Evolutionary conservation across 305 asterid genomes (phyloP).

Genomic region (Withania somnifera): DNA sequence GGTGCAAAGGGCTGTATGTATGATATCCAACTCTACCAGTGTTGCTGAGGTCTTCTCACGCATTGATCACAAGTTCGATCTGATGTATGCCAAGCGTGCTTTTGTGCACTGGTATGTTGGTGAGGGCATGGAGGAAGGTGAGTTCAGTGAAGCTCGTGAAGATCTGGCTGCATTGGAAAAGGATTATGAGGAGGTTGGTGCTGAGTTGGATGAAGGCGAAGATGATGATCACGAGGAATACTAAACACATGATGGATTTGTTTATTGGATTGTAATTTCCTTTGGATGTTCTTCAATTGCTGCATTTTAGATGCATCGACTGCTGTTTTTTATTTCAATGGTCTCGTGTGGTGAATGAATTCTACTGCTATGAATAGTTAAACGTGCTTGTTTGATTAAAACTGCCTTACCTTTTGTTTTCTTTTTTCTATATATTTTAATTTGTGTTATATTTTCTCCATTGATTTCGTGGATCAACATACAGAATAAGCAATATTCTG

Average conservation of each 20-base stretch:
- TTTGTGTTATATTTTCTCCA: neutral
- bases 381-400: neutral
- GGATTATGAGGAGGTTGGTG: constrained; percentile 22
- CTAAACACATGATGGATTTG: neutral
- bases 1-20: constrained; percentile 23
- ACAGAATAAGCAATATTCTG: neutral
- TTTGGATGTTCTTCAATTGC: neutral
- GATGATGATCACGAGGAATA: neutral
- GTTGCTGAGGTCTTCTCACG: constrained; percentile 18
- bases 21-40: constrained; percentile 18
- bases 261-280: neutral
- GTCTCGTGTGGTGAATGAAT: neutral
- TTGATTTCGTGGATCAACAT: neutral
- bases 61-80: constrained; percentile 15
- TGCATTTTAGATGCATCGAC: neutral
- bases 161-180: constrained; percentile 19
- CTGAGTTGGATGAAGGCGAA: constrained; percentile 8
- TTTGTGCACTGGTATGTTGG: constrained; percentile 23
- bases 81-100: constrained; percentile 19
- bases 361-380: neutral
- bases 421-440: too few species aligned
- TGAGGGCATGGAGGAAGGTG: constrained; percentile 26
- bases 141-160: constrained; percentile 21
- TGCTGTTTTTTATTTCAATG: neutral
- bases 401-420: neutral